Base-by-base conservation (phyloP, 2,329 filamentous ascomycete genomes). In the Neonectria neomacrospora region DNA sequence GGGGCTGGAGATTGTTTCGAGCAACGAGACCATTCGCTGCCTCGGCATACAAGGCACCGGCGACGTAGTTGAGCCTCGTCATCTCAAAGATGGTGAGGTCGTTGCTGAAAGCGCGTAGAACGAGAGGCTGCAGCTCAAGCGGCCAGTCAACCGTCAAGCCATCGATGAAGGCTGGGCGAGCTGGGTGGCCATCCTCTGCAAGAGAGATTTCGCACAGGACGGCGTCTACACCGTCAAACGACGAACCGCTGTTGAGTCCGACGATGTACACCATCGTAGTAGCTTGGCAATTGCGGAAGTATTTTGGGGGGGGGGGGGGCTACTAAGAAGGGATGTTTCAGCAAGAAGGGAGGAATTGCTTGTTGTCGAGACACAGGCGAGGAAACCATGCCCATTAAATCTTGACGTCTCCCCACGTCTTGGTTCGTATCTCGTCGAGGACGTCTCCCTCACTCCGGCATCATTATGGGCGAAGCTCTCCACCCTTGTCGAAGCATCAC, bases 61-160 rank as follows among this genome's bases (percentile, higher is more conserved):
- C 74, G 22, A 65, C 73, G 52, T 76, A 76, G 58, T 76, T 76
- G 50, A 76, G 67, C 10, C 74, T 58, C 6, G 66, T 70, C 58
- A 75, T 65, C 37, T 74, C 73, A 42, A 76, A 76, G 14, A 76
- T 63, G 30, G 71, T 64, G 9, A 76, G 57, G 1, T 71, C 61
- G 44, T 76, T 76, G 60, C 65, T 62, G 47, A 76, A 76, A 9
- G 73, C 73, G 10, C 59, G 45, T 8, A 74, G 63, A 10, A 76
- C 65, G 10, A 67, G 59, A 4, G 68, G 58, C 50, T 73, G 72
- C 1, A 76, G 64, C n/a, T 74, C 68, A 3, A 57, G 30, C 2
- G 73, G 73, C 73, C 73, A 76, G 65, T 74, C 73, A 6, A 74
- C 66, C 3, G 73, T 71, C 9, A 76, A 53, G n/a, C 61, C 71